phyloP scores from a whole-genome alignment of 2,329 filamentous ascomycete species.

The Colletotrichum sp. region DNA sequence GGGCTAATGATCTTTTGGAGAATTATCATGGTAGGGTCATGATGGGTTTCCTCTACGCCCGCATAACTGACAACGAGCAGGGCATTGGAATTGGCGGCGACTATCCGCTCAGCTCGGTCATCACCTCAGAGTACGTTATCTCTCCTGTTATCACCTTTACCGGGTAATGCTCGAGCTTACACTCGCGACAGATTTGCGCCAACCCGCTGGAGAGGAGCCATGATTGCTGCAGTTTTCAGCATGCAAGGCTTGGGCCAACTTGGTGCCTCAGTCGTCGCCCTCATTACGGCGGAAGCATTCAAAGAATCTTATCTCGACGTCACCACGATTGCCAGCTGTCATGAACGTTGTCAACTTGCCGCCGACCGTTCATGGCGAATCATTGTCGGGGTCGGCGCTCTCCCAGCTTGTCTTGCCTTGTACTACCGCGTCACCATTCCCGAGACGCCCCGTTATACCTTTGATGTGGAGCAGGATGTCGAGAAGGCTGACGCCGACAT shows the following conservation, averaged over 20 bases:
- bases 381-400: constrained; percentile 78
- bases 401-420: constrained; percentile 80
- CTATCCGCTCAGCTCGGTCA: constrained; percentile 81
- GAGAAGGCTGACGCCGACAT: constrained; percentile 78
- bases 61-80: constrained; percentile 27
- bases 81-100: constrained; percentile 82
- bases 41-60: background rate
- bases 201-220: constrained; percentile 80
- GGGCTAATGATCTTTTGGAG: constrained; percentile 76
- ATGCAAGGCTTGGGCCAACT: constrained; percentile 88
- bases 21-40: constrained; percentile 66
- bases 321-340: constrained; percentile 54
- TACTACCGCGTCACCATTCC: constrained; percentile 88
- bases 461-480: constrained; percentile 78
- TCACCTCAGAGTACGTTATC: constrained; percentile 70
- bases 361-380: constrained; percentile 85
- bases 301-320: constrained; percentile 49
- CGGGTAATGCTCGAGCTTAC: background rate
- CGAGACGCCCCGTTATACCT: constrained; percentile 84
- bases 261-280: constrained; percentile 69
- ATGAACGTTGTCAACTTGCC: constrained; percentile 67
- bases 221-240: constrained; percentile 84
- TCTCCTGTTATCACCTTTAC: too few relatives aligned
- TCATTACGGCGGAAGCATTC: constrained; percentile 72
- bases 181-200: constrained; percentile 68